Evolutionary conservation across 495 filamentous ascomycete species (phyloP).

Genomic region (Opeltia flavorubescens): DNA sequence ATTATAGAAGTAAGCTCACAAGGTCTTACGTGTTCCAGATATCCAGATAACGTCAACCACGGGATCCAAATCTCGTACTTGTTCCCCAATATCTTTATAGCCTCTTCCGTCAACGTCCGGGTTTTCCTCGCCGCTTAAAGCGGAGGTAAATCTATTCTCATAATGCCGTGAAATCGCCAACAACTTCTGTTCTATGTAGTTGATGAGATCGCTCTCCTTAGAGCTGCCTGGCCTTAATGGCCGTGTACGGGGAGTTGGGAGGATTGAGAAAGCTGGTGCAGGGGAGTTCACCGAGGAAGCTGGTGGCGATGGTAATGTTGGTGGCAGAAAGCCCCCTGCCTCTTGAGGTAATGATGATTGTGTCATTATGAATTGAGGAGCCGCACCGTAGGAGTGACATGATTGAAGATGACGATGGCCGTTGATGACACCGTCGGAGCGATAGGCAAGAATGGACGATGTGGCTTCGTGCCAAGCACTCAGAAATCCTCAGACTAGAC

Average conservation of each 20-base stretch:
- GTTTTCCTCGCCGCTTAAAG: slow-evolving; percentile 25
- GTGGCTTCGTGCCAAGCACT: neutral
- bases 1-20: neutral
- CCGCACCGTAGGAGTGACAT: neutral
- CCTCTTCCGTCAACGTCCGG: slow-evolving; percentile 31
- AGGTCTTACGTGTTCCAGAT: slow-evolving; percentile 59
- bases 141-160: slow-evolving; percentile 55
- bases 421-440: neutral
- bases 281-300: slow-evolving; percentile 28
- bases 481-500: neutral
- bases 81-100: slow-evolving; percentile 54
- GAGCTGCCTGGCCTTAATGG: slow-evolving; percentile 54
- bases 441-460: neutral
- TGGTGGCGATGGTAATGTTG: slow-evolving; percentile 39
- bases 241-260: slow-evolving; percentile 50
- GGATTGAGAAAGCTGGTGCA: slow-evolving; percentile 27
- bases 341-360: neutral
- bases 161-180: slow-evolving; percentile 52
- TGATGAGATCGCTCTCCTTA: slow-evolving; percentile 64
- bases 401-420: neutral
- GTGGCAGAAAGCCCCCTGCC: slow-evolving; percentile 35
- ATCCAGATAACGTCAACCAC: slow-evolving; percentile 71
- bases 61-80: slow-evolving; percentile 53
- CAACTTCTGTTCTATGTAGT: slow-evolving; percentile 50
- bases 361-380: neutral